phyloP scores from a whole-genome alignment of 768 basidiomycete species.

The Mycena maculata region DNA sequence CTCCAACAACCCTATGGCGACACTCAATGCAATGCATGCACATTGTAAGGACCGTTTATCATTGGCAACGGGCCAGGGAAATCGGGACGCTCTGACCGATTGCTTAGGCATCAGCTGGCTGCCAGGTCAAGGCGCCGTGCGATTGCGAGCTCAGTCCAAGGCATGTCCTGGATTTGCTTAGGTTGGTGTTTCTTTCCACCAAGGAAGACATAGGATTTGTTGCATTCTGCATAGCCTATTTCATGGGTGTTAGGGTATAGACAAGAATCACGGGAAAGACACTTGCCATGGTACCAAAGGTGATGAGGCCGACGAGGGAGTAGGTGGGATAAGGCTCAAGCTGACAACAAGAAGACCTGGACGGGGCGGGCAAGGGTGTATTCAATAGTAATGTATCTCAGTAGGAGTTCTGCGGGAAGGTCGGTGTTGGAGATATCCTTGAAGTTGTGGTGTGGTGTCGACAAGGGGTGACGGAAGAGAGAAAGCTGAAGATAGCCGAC shows the following conservation, averaged over 20 bases:
- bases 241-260: slow-evolving; percentile 52
- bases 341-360: slow-evolving; percentile 94
- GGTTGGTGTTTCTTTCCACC: slow-evolving; percentile 96
- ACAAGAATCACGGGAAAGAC: background rate
- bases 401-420: slow-evolving; percentile 93
- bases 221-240: slow-evolving; percentile 95
- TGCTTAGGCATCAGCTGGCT: slow-evolving; percentile 83
- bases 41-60: slow-evolving; percentile 94
- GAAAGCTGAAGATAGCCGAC: too few relatives aligned
- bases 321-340: slow-evolving; percentile 93
- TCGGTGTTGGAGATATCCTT: slow-evolving; percentile 98
- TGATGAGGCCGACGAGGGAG: slow-evolving; percentile 95
- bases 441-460: too few relatives aligned
- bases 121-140: slow-evolving; percentile 89
- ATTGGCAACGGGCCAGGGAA: slow-evolving; percentile 98
- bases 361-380: slow-evolving; percentile 96
- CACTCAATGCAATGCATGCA: slow-evolving; percentile 93
- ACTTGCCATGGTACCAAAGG: slow-evolving; percentile 95
- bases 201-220: slow-evolving; percentile 98
- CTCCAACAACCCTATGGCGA: slow-evolving; percentile 93
- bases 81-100: slow-evolving; percentile 87
- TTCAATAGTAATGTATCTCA: slow-evolving; percentile 99
- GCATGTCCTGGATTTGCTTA: slow-evolving; percentile 99
- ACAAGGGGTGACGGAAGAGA: too few relatives aligned
- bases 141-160: slow-evolving; percentile 84